These are phyloP conservation scores for Alternaria novae-zelandiae DNA, from an alignment of 2,329 filamentous ascomycete species.

Conservation along the genomic window DNA sequence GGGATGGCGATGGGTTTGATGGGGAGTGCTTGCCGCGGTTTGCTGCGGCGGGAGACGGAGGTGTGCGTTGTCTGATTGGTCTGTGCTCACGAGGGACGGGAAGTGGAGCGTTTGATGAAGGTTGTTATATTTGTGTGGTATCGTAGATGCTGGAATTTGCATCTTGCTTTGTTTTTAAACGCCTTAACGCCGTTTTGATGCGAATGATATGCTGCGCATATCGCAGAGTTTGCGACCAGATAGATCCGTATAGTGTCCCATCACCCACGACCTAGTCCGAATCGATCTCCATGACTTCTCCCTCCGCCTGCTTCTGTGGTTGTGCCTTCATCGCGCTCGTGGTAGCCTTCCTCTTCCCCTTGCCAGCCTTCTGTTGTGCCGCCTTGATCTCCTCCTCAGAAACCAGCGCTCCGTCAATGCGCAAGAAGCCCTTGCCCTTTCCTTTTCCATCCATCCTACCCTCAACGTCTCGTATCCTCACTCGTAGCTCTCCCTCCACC, in stretches of 20 bases:
- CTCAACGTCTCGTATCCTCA: slow-evolving; percentile 85
- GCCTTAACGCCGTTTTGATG: slow-evolving; percentile 13
- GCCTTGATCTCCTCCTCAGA: slow-evolving; percentile 67
- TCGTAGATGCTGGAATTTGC: slow-evolving; percentile 11
- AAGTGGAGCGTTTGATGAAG: background rate
- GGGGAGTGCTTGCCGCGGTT: slow-evolving; percentile 14
- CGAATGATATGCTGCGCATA: background rate
- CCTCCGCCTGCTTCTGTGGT: slow-evolving; percentile 1
- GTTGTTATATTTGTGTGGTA: slow-evolving; percentile 12
- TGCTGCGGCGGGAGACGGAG: slow-evolving; percentile 28
- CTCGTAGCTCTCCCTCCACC: slow-evolving; percentile 64
- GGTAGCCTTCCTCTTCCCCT: slow-evolving; percentile 19
- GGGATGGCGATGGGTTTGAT: slow-evolving; percentile 2
- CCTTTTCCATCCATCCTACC: slow-evolving; percentile 69
- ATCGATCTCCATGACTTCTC: slow-evolving; percentile 18
- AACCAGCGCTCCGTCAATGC: slow-evolving; percentile 87
- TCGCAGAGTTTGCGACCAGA: background rate
- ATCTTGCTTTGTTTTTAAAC: slow-evolving; percentile 5
- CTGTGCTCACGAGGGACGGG: slow-evolving; percentile 6
- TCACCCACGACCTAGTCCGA: background rate
- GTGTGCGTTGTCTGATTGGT: slow-evolving; percentile 22
- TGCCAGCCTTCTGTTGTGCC: slow-evolving; percentile 10
- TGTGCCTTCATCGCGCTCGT: slow-evolving; percentile 3
- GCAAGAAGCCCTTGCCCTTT: slow-evolving; percentile 77
- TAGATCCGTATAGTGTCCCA: background rate